These are phyloP conservation scores for Kernera saxatilis DNA, from an alignment of 345 rosid species.

Conservation along the genomic window DNA sequence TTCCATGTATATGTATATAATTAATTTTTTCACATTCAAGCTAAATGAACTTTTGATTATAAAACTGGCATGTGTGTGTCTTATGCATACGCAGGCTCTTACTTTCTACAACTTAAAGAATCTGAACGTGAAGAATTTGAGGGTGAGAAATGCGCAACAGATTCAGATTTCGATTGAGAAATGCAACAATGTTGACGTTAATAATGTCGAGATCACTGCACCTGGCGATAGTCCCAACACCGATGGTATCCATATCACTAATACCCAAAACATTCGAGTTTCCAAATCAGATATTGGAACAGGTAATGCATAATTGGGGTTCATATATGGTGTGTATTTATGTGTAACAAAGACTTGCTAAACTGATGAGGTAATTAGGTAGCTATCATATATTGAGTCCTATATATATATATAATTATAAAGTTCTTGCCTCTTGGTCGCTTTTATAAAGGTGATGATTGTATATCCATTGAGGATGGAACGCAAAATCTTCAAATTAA, in stretches of 20 bases:
- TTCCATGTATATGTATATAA: slow-evolving; percentile 9
- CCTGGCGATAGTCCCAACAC: slow-evolving; percentile 79
- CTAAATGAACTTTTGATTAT: slow-evolving; percentile 35
- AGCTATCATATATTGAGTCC: slow-evolving; percentile 33
- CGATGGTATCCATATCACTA: slow-evolving; percentile 78
- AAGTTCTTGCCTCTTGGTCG: slow-evolving; percentile 33
- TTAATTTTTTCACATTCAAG: slow-evolving; percentile 33
- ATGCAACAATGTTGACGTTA: slow-evolving; percentile 43
- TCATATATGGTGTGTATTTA: neutral
- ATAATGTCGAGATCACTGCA: slow-evolving; percentile 41
- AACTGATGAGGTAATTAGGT: neutral
- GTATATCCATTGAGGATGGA: slow-evolving; percentile 53
- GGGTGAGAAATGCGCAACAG: slow-evolving; percentile 61
- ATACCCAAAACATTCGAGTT: slow-evolving; percentile 53
- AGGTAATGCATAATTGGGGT: slow-evolving; percentile 45
- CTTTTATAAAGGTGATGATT: slow-evolving; percentile 68
- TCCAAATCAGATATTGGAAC: slow-evolving; percentile 48
- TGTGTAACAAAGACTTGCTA: neutral
- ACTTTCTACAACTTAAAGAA: slow-evolving; percentile 54
- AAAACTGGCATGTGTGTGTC: slow-evolving; percentile 21
- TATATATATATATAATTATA: slow-evolving; percentile 24
- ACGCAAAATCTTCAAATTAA: slow-evolving; percentile 25
- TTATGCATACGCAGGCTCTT: slow-evolving; percentile 47
- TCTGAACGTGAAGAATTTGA: slow-evolving; percentile 45
- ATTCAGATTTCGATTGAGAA: slow-evolving; percentile 58